Conservation (phyloP, 1,284 basidiomycete species). For the Pholiota adiposa region DNA sequence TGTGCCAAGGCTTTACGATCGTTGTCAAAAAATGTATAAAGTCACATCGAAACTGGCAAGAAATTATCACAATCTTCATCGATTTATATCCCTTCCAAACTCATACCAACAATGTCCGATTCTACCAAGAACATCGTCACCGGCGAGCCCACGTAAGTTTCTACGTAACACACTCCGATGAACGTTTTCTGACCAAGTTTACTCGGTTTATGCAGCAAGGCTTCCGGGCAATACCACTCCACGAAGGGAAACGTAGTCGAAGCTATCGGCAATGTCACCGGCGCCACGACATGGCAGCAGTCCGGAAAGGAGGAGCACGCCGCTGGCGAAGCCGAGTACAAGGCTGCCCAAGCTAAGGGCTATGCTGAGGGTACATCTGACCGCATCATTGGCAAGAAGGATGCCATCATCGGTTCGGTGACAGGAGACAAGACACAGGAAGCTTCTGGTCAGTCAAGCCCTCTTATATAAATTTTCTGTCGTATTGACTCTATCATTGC, state of each 20-base stretch:
- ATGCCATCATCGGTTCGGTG: conserved; percentile 69
- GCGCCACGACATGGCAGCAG: conserved; percentile 52
- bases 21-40: no score
- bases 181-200: no score
- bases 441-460: conserved; percentile 55
- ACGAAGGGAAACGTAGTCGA: conserved; percentile 68
- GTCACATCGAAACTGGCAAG: no score
- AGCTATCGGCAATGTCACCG: conserved; percentile 56
- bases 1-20: no score
- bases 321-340: conserved; percentile 66
- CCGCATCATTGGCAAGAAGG: conserved; percentile 68
- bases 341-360: conserved; percentile 58
- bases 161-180: no score
- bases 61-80: no score
- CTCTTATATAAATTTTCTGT: no score
- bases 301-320: conserved; percentile 73
- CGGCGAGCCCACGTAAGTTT: no score
- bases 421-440: conserved; percentile 39
- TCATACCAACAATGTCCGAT: no score
- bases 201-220: conserved; percentile 46
- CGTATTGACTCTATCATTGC: no score
- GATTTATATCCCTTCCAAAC: no score
- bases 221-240: conserved; percentile 65
- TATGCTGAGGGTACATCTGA: conserved; percentile 66
- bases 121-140: no score